Conservation (phyloP, 441 rosid species). For the Eugenia klotzschiana region DNA sequence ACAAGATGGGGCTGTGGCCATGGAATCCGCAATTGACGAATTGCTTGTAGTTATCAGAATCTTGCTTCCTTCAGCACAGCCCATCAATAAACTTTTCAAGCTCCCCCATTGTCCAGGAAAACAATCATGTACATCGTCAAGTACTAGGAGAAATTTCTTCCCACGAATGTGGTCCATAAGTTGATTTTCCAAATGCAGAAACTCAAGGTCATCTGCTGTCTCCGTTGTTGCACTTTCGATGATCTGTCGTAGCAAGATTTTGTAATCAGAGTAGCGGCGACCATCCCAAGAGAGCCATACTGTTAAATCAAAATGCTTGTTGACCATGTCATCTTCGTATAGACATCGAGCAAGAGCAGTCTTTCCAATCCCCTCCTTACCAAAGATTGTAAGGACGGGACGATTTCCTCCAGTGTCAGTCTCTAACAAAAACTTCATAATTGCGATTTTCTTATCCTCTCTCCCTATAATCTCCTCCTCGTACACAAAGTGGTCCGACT, state of each 20-base stretch:
- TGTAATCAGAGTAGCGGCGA: accelerated
- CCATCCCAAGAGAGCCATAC: accelerated
- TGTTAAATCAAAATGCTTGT: neutral
- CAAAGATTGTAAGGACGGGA: accelerated
- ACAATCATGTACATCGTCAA: accelerated
- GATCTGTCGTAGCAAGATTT: accelerated
- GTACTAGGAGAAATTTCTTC: neutral
- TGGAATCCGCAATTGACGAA: accelerated
- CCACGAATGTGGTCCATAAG: too few species aligned
- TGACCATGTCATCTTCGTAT: neutral
- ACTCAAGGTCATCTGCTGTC: neutral
- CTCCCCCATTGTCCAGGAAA: accelerated
- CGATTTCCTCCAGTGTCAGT: neutral
- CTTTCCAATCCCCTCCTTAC: accelerated
- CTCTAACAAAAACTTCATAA: neutral
- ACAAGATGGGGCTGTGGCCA: accelerated
- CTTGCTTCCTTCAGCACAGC: neutral
- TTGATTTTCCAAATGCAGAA: accelerated
- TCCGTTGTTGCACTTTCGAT: neutral
- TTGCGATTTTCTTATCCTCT: neutral
- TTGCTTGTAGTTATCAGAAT: accelerated
- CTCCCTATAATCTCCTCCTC: neutral
- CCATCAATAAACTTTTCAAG: neutral
- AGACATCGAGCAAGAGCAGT: neutral
- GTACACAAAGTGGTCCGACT: neutral